phyloP scores from a whole-genome alignment of 306 rosid genomes.

The Lathyrus oleraceus region DNA sequence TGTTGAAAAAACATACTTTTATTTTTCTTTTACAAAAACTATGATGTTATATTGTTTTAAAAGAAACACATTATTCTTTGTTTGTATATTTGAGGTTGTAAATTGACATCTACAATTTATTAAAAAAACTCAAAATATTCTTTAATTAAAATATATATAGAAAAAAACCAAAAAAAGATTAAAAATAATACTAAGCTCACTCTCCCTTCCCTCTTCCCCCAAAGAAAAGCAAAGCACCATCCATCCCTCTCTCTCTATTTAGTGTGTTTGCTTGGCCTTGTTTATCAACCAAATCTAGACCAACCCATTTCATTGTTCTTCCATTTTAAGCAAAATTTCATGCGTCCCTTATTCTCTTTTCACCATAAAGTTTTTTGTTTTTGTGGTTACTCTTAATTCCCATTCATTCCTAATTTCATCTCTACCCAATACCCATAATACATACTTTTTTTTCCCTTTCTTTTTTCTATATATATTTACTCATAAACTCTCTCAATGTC shows the following conservation, averaged over 20 bases:
- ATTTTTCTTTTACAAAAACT: too few species aligned
- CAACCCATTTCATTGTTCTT: conserved; percentile 45
- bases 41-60: too few species aligned
- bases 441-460: background rate
- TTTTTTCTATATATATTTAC: conserved; percentile 15
- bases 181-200: background rate
- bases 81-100: too few species aligned
- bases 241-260: conserved; percentile 28
- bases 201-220: conserved; percentile 22
- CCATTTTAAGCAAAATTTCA: conserved; percentile 47
- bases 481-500: conserved; percentile 39
- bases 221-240: conserved; percentile 19
- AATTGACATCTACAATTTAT: too few species aligned
- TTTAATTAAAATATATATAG: too few species aligned
- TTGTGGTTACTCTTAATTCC: conserved; percentile 35
- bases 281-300: conserved; percentile 59
- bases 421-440: background rate
- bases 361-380: conserved; percentile 38
- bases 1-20: too few species aligned
- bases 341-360: conserved; percentile 34
- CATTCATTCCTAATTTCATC: conserved; percentile 29
- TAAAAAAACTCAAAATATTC: too few species aligned
- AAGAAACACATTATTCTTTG: too few species aligned
- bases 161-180: too few species aligned
- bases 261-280: conserved; percentile 45